Evolutionary conservation across 1,284 basidiomycete genomes (phyloP), one percentile per base, ranked within the genome.

Genomic region (Dichomitus squalens): DNA sequence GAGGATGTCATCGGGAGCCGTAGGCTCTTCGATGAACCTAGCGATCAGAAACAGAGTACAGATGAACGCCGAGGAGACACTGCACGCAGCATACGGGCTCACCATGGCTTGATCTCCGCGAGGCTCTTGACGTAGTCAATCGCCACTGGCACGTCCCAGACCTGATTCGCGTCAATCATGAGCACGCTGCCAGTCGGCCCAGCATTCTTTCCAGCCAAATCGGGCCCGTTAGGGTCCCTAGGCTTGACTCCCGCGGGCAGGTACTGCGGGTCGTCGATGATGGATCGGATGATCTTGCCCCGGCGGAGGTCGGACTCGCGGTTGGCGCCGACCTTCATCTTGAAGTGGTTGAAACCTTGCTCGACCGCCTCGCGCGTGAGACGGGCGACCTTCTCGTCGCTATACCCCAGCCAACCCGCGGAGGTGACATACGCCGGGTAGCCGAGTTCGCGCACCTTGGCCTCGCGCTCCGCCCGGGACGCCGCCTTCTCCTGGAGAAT

Each of bases 151-250:
- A 98, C 96, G 67, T 97, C 95, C 95, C 95, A 98, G 20, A 98
- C 93, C 75, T 96, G 95, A 76, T 98, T 98, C 49, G 95, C 92
- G 72, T 98, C 95, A 63, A 98, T 93, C 95, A 98, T 98, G 59
- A 97, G 79, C 23, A 97, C 95, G 49, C 89, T 87, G 12, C 96
- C 95, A 0, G 95, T 94, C 2, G 94, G 93, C 9, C 95, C 94
- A 6, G 95, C 95, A 66, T 98, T 97, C 83, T 98, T 98, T 12
- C 89, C 92, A 52, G 76, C 79, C 35, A 91, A 72, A 25, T 76
- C 84, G 48, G 87, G 83, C 41, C 86, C 82, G 53, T 80, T 81
- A 6, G 86, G 88, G 72, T 92, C 86, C 48, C 86, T 81, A 31
- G 82, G 79, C 55, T 77, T 73, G 31, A 75, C 70, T 23, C 81